Conservation (phyloP, 805 yeast genomes). For the Myxozyma neotropica region DNA sequence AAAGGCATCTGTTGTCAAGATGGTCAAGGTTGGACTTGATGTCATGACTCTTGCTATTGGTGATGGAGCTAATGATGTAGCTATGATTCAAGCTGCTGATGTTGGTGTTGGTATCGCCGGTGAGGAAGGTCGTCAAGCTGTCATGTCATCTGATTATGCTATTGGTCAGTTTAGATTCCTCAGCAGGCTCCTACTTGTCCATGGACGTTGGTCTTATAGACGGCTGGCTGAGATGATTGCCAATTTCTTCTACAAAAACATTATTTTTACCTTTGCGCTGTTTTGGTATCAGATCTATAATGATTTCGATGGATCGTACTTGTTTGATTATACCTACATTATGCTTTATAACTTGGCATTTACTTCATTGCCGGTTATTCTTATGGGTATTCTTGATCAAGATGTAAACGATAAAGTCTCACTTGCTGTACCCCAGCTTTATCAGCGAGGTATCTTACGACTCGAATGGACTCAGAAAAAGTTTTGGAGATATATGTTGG, state of each 20-base stretch:
- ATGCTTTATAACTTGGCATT: constrained; percentile 80
- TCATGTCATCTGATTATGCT: constrained; percentile 83
- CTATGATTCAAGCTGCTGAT: constrained; percentile 85
- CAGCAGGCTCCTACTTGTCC: constrained; percentile 66
- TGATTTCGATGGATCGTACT: constrained; percentile 73
- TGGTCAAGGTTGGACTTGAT: constrained; percentile 63
- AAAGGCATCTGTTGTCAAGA: constrained; percentile 70
- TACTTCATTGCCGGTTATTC: constrained; percentile 76
- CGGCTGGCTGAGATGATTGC: constrained; percentile 78
- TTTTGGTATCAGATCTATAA: constrained; percentile 76
- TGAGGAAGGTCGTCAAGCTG: constrained; percentile 85
- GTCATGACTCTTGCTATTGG: constrained; percentile 84
- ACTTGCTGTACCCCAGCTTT: constrained; percentile 68
- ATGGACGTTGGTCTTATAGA: constrained; percentile 83
- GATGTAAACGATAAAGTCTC: constrained; percentile 70
- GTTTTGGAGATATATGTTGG: constrained; percentile 64
- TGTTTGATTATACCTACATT: constrained; percentile 75
- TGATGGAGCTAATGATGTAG: constrained; percentile 85
- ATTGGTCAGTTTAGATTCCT: constrained; percentile 76
- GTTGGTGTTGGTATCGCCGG: constrained; percentile 88
- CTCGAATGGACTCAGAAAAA: constrained; percentile 61
- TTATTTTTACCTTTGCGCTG: constrained; percentile 68
- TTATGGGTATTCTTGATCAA: constrained; percentile 73
- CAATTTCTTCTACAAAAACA: constrained; percentile 75
- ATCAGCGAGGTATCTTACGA: constrained; percentile 66